Evolutionary conservation across 495 filamentous ascomycete species (phyloP), one percentile per base, ranked within the genome.

Genomic region (Schizothecium vesticola): DNA sequence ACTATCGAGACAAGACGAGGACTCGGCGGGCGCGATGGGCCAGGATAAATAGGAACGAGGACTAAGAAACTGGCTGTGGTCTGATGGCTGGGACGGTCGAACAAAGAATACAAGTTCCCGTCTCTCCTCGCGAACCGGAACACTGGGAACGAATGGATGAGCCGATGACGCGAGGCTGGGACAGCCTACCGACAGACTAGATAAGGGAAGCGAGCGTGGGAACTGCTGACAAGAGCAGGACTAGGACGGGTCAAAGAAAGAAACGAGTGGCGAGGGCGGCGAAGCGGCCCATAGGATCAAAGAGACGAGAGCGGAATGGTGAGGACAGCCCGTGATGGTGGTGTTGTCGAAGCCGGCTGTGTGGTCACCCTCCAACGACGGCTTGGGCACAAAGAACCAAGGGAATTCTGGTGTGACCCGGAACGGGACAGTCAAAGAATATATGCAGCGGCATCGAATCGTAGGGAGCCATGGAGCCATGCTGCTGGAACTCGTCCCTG

Each of bases 221-320:
- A 33, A 51, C 63, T 31, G 29, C 62, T 22, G 61, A 68, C 57
- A 67, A n/a, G 43, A n/a, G 43, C 43, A 68, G 8, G 29, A 69
- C 61, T 21, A 31, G 64, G 55, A 64, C 33, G 7, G 10, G 24
- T 56, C 56, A 73, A 64, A 65, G 62, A 73, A 73, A 76, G 68
- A 75, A 75, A 77, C 71, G 74, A 77, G 69, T 69, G 72, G 33
- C 68, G 33, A 51, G 57, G 56, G 36, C 55, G 65, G 21, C 61
- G 51, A 55, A 66, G n/a, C 59, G 61, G 31, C 56, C 70, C 67
- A 69, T 70, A 55, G 16, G 65, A 71, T 24, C 60, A 68, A 67
- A 69, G 63, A 59, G 63, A 59, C 57, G 61, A 59, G 24, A 12
- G 25, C 26, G 29, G 59, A 33, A 55, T 56, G 21, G 36, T 10